phyloP scores from a whole-genome alignment of 768 basidiomycete genomes.

The Hygrocybe punicea region DNA sequence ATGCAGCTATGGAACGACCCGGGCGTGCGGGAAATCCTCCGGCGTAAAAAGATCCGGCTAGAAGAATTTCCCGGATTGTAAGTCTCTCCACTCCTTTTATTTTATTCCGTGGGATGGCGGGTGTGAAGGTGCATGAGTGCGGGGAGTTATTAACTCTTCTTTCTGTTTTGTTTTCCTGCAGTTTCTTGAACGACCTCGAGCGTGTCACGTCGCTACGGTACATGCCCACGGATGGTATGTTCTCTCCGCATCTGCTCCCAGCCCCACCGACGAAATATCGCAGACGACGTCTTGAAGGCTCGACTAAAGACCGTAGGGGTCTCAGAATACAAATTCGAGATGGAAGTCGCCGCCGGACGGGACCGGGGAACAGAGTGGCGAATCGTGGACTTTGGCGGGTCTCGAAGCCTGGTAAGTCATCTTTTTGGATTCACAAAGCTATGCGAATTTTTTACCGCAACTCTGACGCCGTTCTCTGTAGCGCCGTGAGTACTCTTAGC shows the following conservation, averaged over 20 bases:
- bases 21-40: constrained; percentile 52
- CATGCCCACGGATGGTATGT: constrained; percentile 63
- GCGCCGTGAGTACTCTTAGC: constrained; percentile 31
- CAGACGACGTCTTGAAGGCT: constrained; percentile 75
- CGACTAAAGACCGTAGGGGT: constrained; percentile 76
- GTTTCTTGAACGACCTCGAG: constrained; percentile 67
- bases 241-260: background rate
- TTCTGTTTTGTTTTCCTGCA: constrained; percentile 23
- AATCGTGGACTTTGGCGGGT: constrained; percentile 76
- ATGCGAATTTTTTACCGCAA: constrained; percentile 6
- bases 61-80: constrained; percentile 77
- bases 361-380: constrained; percentile 67
- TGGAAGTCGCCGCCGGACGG: constrained; percentile 55
- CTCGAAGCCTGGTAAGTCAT: constrained; percentile 61
- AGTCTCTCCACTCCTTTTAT: constrained; percentile 27
- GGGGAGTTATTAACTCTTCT: background rate
- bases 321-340: constrained; percentile 76
- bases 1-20: constrained; percentile 64
- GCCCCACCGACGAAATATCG: background rate
- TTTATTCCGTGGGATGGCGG: background rate
- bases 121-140: too few species aligned
- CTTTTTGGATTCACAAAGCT: background rate
- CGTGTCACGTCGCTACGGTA: constrained; percentile 62
- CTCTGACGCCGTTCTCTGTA: constrained; percentile 16
- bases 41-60: constrained; percentile 55